These are phyloP conservation scores for Polygonum maritimum DNA, from an alignment of 148 eudicot genomes.

Conservation along the genomic window DNA sequence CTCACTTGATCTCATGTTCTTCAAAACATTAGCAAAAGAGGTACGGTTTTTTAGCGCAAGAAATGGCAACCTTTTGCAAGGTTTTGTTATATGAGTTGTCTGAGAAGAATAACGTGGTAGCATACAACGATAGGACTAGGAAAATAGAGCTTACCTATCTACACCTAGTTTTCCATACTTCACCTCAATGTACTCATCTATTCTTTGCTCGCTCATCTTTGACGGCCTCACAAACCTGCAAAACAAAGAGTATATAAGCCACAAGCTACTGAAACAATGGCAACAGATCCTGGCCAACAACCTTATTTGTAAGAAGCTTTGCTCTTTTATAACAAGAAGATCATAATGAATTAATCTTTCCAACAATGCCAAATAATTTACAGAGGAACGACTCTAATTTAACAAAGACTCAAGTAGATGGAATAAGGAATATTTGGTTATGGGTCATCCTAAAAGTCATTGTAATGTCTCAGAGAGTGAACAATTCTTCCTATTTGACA, in stretches of 20 bases:
- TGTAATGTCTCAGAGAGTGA: background rate
- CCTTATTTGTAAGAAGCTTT: background rate
- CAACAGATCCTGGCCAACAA: background rate
- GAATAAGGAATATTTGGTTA: background rate
- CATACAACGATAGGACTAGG: background rate
- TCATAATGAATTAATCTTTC: background rate
- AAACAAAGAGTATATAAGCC: constrained; percentile 4
- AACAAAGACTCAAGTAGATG: background rate
- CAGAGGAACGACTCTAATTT: background rate
- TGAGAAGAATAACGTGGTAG: background rate
- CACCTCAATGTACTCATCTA: constrained; percentile 73
- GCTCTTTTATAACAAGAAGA: background rate
- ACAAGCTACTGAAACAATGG: constrained; percentile 7
- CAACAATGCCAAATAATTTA: background rate
- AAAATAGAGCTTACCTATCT: constrained; percentile 43
- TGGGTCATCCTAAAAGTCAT: background rate
- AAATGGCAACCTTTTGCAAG: background rate
- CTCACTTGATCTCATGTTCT: background rate
- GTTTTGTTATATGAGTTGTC: background rate
- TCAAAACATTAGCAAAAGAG: background rate
- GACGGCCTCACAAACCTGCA: constrained; percentile 96
- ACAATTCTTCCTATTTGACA: background rate
- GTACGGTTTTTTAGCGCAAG: background rate
- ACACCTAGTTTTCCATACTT: constrained; percentile 85
- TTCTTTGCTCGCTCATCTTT: constrained; percentile 65